Base-by-base conservation (phyloP, 2,329 filamentous ascomycete genomes). In the Sclerotiophoma versabilis region DNA sequence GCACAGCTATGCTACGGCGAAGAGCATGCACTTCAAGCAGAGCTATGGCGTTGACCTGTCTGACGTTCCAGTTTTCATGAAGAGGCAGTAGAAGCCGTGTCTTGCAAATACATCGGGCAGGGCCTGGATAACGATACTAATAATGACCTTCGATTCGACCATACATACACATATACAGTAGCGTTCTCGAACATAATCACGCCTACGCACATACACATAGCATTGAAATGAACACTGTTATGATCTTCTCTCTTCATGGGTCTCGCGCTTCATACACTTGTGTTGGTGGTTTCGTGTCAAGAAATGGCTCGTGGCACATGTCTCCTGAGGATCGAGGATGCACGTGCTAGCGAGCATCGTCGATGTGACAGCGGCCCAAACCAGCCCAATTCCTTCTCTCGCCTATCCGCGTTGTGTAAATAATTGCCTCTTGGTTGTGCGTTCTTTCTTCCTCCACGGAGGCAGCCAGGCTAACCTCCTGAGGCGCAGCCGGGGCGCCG, bases 11-110 rank as follows among this genome's bases (percentile, higher is more conserved):
- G 67, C 69, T 8, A 69, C 64, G 54, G 57, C 63, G 23, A 71
- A 70, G 63, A 71, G 65, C 60, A 60, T 69, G 59, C 57, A 64
- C 32, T 71, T 58, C 49, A 64, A 62, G 39, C 56, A 68, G 36
- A 61, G 69, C 45, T 68, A 68, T 30, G 70, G 69, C 8, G 64
- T 70, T n/a, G 70, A 74, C 47, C 47, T 73, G 26, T 68, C 66
- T 9, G 69, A 74, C 54, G 67, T 74, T 17, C 71, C 72, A 12
- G 60, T 72, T 23, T 63, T 73, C 46, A 34, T 72, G 23, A 62
- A 66, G 55, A 45, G 51, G 29, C 39, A 49, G 29, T 44, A 49
- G 34, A 29, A 22, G 27, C 17, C 23, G 15, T 36, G 20, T n/a
- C 20, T 25, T 36, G 23, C 30, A 19, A 19, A 29, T 8, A 46